Base-by-base conservation (phyloP, 257 asterid genomes). In the Thymus quinquecostatus region DNA sequence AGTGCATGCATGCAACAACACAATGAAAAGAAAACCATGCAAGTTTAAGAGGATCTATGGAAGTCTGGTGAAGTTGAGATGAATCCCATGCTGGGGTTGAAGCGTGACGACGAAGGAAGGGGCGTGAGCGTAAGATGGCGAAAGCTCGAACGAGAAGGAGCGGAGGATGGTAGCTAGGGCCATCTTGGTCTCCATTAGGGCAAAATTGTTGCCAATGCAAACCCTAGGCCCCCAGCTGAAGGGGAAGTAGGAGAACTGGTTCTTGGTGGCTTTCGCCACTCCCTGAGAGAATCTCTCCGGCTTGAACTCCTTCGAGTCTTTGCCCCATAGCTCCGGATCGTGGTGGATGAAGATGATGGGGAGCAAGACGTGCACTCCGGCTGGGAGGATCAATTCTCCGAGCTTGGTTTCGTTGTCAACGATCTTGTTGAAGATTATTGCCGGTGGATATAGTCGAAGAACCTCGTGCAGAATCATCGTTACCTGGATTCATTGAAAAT, bases 211-310 rank as follows among this genome's bases (percentile, higher is more conserved):
- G 27, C 89, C 88, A 2, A 84, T 75, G 83, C 89, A 82, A 0
- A 67, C 66, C 55, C 92, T 60, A 0, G 89, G 88, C 28, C 86
- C 89, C 84, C 80, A 82, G 50, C 87, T 77, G 68, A 84, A 83
- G 2, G 88, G 88, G 43, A 81, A 76, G 71, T 75, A 86, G 1
- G 74, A 75, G 7, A 77, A 75, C 21, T 47, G 75, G 13, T 79
- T 81, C 3, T 79, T 79, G 0, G 92, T 82, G 0, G 86, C 89
- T 13, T 74, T 81, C 10, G 88, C 82, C 9, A 84, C 27, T 43
- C 92, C 89, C 45, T 77, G 38, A 8, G 79, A 54, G 62, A 87
- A 87, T 68, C 89, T 81, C 7, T 84, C 82, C 3, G 89, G 92
- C 1, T 79, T 87, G 80, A 87, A 87, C 54, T 83, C 83, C 29